Evolutionary conservation across 2,329 filamentous ascomycete genomes (phyloP).

Genomic region (Aspergillus calidoustus): DNA sequence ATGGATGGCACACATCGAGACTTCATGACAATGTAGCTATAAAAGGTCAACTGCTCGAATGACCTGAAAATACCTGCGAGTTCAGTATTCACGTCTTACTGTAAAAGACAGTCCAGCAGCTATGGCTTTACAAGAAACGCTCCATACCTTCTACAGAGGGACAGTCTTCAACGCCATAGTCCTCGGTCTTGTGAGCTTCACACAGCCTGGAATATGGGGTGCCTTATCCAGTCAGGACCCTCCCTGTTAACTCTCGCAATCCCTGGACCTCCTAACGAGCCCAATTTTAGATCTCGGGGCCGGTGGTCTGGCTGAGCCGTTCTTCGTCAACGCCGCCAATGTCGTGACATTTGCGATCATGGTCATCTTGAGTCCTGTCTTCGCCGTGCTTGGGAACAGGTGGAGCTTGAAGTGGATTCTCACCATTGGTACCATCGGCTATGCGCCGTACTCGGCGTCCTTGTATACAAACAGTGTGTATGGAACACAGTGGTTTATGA

Average conservation of each 20-base stretch:
- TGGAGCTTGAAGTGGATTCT: conserved; percentile 44
- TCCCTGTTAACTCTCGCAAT: background rate
- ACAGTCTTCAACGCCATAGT: background rate
- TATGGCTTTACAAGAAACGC: no score
- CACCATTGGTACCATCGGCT: conserved; percentile 50
- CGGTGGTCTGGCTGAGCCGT: no score
- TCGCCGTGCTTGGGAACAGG: conserved; percentile 44
- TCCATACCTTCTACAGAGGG: background rate
- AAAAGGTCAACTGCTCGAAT: no score
- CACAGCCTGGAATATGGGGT: background rate
- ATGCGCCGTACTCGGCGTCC: conserved; percentile 49
- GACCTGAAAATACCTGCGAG: no score
- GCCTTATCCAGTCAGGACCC: background rate
- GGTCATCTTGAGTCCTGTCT: conserved; percentile 50
- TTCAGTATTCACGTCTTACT: no score
- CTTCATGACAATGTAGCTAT: no score
- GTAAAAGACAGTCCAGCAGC: no score
- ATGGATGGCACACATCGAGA: no score
- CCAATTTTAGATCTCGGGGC: no score
- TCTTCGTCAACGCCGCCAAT: conserved; percentile 48
- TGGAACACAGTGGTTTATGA: no score
- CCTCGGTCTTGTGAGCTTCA: background rate
- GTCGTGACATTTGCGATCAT: conserved; percentile 54
- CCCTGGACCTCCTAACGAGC: no score
- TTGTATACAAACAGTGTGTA: conserved; percentile 35